Conservation (phyloP, 2,329 filamentous ascomycete species). For the Ceratocystis huliohia region DNA sequence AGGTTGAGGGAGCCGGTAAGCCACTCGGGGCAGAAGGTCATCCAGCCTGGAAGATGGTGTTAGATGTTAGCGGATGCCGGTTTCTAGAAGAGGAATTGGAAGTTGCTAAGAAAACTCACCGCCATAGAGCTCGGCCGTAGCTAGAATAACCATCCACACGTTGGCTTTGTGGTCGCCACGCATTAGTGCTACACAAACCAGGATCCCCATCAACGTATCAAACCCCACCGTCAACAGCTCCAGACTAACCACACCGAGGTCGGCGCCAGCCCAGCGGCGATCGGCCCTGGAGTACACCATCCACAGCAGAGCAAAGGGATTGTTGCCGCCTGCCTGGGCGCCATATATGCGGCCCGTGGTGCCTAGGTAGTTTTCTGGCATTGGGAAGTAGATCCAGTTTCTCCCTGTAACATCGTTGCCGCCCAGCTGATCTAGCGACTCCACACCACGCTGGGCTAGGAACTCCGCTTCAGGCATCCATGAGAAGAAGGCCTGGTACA, state of each 20-base stretch:
- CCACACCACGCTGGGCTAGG: slow-evolving; percentile 15
- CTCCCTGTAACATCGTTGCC: slow-evolving; percentile 18
- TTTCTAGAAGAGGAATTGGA: background rate
- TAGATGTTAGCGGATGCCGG: background rate
- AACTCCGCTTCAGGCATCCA: slow-evolving; percentile 28
- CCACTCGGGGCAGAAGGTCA: slow-evolving; percentile 62
- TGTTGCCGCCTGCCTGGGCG: slow-evolving; percentile 42
- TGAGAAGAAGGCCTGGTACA: slow-evolving; percentile 86
- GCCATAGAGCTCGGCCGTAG: slow-evolving; percentile 54
- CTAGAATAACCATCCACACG: slow-evolving; percentile 51
- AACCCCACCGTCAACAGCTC: slow-evolving; percentile 54
- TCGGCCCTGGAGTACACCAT: slow-evolving; percentile 57
- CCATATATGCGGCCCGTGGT: slow-evolving; percentile 40
- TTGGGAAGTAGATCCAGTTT: slow-evolving; percentile 31
- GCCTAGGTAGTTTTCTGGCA: slow-evolving; percentile 42
- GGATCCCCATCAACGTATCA: slow-evolving; percentile 46
- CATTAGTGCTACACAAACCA: slow-evolving; percentile 48
- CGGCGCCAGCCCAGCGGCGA: slow-evolving; percentile 49
- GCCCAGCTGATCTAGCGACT: slow-evolving; percentile 13
- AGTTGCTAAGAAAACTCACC: slow-evolving; percentile 30
- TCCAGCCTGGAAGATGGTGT: slow-evolving; percentile 40
- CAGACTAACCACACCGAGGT: slow-evolving; percentile 50
- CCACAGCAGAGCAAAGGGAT: slow-evolving; percentile 48
- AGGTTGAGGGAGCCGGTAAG: slow-evolving; percentile 49
- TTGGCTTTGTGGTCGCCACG: slow-evolving; percentile 42